Evolutionary conservation across 2,329 filamentous ascomycete genomes (phyloP).

Genomic region (Fusarium tjaetaba): DNA sequence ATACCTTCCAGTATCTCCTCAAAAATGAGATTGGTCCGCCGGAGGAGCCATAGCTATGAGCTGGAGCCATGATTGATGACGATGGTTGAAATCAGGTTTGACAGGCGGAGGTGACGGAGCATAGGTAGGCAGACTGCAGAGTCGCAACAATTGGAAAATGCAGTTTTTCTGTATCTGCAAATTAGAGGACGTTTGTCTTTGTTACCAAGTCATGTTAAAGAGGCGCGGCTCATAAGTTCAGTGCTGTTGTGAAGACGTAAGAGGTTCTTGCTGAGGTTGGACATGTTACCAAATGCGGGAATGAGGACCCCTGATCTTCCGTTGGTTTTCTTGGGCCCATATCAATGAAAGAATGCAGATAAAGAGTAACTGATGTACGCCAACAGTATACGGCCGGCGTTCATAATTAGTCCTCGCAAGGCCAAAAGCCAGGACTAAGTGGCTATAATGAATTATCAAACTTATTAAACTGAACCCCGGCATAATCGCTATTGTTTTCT

Average conservation of each 20-base stretch:
- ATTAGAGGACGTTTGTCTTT: neutral
- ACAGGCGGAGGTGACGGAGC: constrained; percentile 16
- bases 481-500: neutral
- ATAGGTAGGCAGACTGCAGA: constrained; percentile 7
- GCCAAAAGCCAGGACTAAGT: neutral
- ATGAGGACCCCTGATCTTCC: constrained; percentile 5
- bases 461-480: neutral
- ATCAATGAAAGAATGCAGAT: neutral
- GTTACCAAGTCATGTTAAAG: neutral
- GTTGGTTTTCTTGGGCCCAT: constrained; percentile 20
- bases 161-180: too few species aligned
- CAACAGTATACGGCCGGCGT: neutral
- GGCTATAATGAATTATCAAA: neutral
- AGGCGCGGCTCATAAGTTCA: neutral
- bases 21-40: constrained; percentile 44
- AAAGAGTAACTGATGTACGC: neutral
- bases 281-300: constrained; percentile 8
- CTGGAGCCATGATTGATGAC: constrained; percentile 42
- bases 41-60: constrained; percentile 28
- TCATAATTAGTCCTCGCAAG: neutral
- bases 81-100: neutral
- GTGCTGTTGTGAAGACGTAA: constrained; percentile 7
- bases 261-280: constrained; percentile 17
- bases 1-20: constrained; percentile 60
- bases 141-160: neutral